These are phyloP conservation scores for Novymonas esmeraldas DNA, from an alignment of 208 protist species.

Conservation along the genomic window DNA sequence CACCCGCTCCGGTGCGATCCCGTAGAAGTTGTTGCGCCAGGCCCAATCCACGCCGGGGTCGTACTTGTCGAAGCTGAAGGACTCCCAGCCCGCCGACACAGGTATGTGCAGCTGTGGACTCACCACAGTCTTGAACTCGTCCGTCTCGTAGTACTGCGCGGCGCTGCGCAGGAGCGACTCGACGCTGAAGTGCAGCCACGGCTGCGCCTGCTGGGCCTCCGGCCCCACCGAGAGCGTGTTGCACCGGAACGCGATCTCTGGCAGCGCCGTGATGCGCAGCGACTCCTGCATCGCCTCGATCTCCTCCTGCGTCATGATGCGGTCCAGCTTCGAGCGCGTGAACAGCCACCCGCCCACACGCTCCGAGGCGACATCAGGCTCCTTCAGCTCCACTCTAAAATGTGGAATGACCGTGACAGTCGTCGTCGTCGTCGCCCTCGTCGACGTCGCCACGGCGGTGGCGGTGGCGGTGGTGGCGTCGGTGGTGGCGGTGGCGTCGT, in stretches of 20 bases:
- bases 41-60: conserved; percentile 87
- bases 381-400: conserved; percentile 40
- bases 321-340: conserved; percentile 49
- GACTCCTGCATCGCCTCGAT: conserved; percentile 40
- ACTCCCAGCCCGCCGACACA: conserved; percentile 60
- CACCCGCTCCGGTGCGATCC: conserved; percentile 18
- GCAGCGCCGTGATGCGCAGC: conserved; percentile 57
- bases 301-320: conserved; percentile 76
- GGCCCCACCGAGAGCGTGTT: conserved; percentile 62
- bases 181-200: conserved; percentile 59
- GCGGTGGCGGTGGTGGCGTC: background rate
- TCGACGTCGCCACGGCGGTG: background rate
- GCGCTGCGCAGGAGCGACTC: conserved; percentile 54
- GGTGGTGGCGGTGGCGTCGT: background rate
- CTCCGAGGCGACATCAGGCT: conserved; percentile 32
- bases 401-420: conserved; percentile 40
- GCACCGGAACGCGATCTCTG: conserved; percentile 71
- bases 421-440: conserved; percentile 5
- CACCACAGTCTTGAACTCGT: conserved; percentile 39
- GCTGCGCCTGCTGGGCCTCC: conserved; percentile 11
- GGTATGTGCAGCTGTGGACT: conserved; percentile 56
- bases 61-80: conserved; percentile 48
- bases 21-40: conserved; percentile 82
- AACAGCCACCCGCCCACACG: conserved; percentile 62
- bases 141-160: conserved; percentile 60